Base-by-base conservation (phyloP, 164 flowering plant species). In the Vitis labrusca region DNA sequence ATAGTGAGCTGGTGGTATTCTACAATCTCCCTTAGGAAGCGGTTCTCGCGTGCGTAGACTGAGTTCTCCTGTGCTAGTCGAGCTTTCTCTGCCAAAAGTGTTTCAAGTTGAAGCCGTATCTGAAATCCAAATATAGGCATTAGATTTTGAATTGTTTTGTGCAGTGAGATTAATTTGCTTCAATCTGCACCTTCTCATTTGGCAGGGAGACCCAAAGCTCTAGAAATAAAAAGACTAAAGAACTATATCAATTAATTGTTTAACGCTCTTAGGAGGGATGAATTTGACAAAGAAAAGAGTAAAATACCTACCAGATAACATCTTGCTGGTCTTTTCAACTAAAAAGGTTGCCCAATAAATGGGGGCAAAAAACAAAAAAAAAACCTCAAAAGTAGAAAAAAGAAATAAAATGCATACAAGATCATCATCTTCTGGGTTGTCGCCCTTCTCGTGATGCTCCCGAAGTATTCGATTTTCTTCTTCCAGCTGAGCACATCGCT, bases 1-100 rank as follows among this genome's bases (percentile, higher is more conserved):
- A 93, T 92, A 14, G 93, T 92, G 4, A 95, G 90, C 72, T 95
- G 99, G 73, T 95, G 99, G 72, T 90, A 95, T 74, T 93, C 98
- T 7, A 95, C 96, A 49, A 95, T 83, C 80, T 92, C 98, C 76
- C 94, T 84, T 37, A 95, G 80, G 68, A 90, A 91, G 10, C 92
- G 90, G 67, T 95, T 95, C 78, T 95, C 99, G 30, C 98, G 89
- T n/a, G 95, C 92, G 68, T 87, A 89, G 19, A 89, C 71, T 1
- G 97, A 93, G 80, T 95, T 95, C 78, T 95, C 99, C 66, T 90
- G 86, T 0, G 98, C 98, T 79, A 95, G 66, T 19, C 99, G 88
- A 64, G 98, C 91, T 75, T 95, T 95, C 81, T 94, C 99, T 10
- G 92, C 94, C 76, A 94, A 76, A 54, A 94, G 88, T 44, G 99